Evolutionary conservation across 805 yeast species (phyloP).

Genomic region (Nakazawaea pomicola): DNA sequence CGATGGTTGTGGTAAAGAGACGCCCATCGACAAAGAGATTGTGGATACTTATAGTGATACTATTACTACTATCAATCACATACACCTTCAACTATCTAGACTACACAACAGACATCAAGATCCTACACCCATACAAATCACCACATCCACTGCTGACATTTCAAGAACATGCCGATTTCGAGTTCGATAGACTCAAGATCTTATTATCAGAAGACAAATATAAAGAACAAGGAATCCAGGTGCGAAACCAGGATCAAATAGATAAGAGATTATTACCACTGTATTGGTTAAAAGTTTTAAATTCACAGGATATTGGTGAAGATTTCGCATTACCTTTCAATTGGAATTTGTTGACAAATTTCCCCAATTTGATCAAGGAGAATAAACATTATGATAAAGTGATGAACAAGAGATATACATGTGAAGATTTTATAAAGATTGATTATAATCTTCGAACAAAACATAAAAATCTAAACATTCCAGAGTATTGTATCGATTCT

Average conservation of each 20-base stretch:
- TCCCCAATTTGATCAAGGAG: background rate
- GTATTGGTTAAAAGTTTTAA: constrained; percentile 7
- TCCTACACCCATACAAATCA: too few relatives aligned
- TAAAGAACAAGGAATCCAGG: background rate
- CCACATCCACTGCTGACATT: too few relatives aligned
- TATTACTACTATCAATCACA: too few relatives aligned
- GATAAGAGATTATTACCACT: constrained; percentile 10
- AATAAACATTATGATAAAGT: constrained; percentile 1
- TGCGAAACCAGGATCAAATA: constrained; percentile 1
- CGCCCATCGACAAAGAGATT: too few relatives aligned
- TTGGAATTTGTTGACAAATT: constrained; percentile 11
- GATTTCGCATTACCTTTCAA: constrained; percentile 11
- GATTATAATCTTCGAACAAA: background rate
- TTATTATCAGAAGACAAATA: constrained; percentile 2
- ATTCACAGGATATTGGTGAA: background rate
- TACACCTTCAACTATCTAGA: too few relatives aligned
- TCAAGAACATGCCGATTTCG: background rate
- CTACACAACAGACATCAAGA: too few relatives aligned
- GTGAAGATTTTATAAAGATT: constrained; percentile 2
- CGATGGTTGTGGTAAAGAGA: too few relatives aligned
- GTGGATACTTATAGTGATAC: too few relatives aligned
- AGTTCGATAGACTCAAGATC: background rate
- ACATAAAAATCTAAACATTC: background rate
- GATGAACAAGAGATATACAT: background rate
- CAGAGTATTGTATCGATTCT: constrained; percentile 1